Base-by-base conservation (phyloP, 73 alveolate genomes). In the Tetrahymena thermophila region DNA sequence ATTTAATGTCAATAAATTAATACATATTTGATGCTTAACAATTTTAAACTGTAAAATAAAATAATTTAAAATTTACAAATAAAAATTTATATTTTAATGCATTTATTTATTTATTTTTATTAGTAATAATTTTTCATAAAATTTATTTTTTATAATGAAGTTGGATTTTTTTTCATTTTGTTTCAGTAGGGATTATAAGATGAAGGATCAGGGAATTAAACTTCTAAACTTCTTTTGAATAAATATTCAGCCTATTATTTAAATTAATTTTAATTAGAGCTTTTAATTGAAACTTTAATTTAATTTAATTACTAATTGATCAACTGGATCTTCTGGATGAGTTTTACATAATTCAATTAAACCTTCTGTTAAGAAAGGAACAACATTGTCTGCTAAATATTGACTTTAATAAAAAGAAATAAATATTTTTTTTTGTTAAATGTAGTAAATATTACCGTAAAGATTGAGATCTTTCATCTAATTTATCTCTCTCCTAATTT, bases 261-360 rank as follows among this genome's bases (percentile, higher is more conserved):
- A 23, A 71, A 10, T 71, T 19, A 71, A 25, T 28, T 28, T 71
- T 31, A 71, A 71, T 71, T 13, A n/a, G n/a, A 28, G 40, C n/a
- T 71, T 40, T 2, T 40, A 40, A 25, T 34, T 23, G 0, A 31
- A 71, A 3, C n/a, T n/a, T n/a, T 28, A 25, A 7, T 28, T 43
- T 0, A 71, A 71, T n/a, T 7, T 40, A 6, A 25, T 71, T 71
- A 71, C 99, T 35, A 98, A 96, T 44, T 37, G 94, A 93, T 98
- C 98, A n/a, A 98, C 98, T 40, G 99, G 99, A 89, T 98, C 98
- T 71, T 97, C 98, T 23, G 99, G 99, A 37, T 97, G 97, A 42
- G 89, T 96, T 96, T 98, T 94, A 95, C 99, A 98, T 42, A 98
- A 97, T 84, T 98, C 97, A 56, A 98, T 97, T 28, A 98, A 96